These are phyloP conservation scores for Quercus phellos DNA, from an alignment of 331 rosid species.

Conservation along the genomic window DNA sequence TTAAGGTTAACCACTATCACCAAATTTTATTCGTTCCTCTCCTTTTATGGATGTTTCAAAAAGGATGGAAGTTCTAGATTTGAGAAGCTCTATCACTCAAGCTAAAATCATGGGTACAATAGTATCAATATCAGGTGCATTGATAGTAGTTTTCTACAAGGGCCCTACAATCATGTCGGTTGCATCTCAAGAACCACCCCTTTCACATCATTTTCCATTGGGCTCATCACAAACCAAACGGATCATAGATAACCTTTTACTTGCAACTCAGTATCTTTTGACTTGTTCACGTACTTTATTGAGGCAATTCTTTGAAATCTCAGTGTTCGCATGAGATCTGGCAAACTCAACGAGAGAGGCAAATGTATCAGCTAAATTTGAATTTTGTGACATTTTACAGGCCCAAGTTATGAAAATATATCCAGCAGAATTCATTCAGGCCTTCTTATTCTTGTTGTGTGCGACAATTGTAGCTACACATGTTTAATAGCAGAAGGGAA, in stretches of 20 bases:
- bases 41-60: background rate
- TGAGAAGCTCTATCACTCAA: slow-evolving; percentile 39
- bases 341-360: no score
- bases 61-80: slow-evolving; percentile 54
- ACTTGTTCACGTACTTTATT: slow-evolving; percentile 43
- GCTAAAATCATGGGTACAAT: slow-evolving; percentile 55
- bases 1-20: background rate
- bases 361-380: background rate
- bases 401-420: slow-evolving; percentile 23
- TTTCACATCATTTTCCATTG: slow-evolving; percentile 2
- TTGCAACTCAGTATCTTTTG: slow-evolving; percentile 35
- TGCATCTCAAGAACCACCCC: slow-evolving; percentile 9
- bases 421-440: slow-evolving; percentile 7
- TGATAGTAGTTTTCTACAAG: slow-evolving; percentile 48
- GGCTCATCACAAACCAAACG: slow-evolving; percentile 33
- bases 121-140: slow-evolving; percentile 55
- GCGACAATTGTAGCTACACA: slow-evolving; percentile 8
- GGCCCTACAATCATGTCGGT: slow-evolving; percentile 42
- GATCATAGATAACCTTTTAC: slow-evolving; percentile 56
- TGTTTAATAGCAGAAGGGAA: slow-evolving; percentile 8
- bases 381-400: slow-evolving; percentile 17
- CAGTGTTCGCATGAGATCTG: no score
- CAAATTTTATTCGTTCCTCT: background rate
- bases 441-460: slow-evolving; percentile 20
- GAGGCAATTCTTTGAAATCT: background rate